These are phyloP conservation scores for Yamadazyma sp. DNA, from an alignment of 1,139 yeast genomes.

Conservation along the genomic window DNA sequence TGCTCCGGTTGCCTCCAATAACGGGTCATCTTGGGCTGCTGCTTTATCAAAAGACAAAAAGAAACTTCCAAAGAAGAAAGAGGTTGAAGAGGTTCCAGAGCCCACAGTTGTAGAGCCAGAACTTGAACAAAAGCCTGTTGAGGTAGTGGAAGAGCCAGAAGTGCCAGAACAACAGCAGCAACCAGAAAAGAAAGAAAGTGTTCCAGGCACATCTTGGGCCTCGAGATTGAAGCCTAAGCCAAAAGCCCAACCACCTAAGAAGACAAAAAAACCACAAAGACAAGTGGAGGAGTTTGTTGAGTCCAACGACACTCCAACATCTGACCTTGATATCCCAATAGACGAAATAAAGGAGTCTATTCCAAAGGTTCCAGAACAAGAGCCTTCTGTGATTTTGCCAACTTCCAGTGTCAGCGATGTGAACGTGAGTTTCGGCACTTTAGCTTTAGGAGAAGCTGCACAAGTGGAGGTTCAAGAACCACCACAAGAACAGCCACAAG, in stretches of 20 bases:
- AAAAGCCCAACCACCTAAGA: constrained; percentile 20
- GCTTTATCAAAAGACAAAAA: constrained; percentile 44
- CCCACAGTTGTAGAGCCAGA: constrained; percentile 5
- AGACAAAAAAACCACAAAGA: constrained; percentile 12
- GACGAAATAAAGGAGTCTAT: constrained; percentile 17
- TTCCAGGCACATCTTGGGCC: constrained; percentile 48
- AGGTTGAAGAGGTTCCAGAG: constrained; percentile 9
- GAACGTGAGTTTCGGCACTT: constrained; percentile 72
- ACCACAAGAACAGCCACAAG: constrained; percentile 2
- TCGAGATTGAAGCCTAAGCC: constrained; percentile 58
- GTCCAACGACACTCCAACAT: not conserved
- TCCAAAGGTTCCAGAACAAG: constrained; percentile 20
- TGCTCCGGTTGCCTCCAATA: constrained; percentile 16
- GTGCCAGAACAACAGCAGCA: not conserved
- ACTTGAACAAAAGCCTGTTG: constrained; percentile 22
- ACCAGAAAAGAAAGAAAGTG: constrained; percentile 1
- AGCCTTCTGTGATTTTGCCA: constrained; percentile 65
- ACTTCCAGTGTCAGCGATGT: constrained; percentile 51
- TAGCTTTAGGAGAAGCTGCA: constrained; percentile 49
- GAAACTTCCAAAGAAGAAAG: constrained; percentile 23
- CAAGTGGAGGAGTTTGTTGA: constrained; percentile 12
- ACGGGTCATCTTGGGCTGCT: constrained; percentile 50
- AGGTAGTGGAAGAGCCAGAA: constrained; percentile 17
- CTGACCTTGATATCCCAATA: constrained; percentile 14
- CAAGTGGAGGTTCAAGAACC: constrained; percentile 11